Evolutionary conservation across 768 basidiomycete species (phyloP), one percentile per base, ranked within the genome.

Genomic region (Dentipellis fragilis): DNA sequence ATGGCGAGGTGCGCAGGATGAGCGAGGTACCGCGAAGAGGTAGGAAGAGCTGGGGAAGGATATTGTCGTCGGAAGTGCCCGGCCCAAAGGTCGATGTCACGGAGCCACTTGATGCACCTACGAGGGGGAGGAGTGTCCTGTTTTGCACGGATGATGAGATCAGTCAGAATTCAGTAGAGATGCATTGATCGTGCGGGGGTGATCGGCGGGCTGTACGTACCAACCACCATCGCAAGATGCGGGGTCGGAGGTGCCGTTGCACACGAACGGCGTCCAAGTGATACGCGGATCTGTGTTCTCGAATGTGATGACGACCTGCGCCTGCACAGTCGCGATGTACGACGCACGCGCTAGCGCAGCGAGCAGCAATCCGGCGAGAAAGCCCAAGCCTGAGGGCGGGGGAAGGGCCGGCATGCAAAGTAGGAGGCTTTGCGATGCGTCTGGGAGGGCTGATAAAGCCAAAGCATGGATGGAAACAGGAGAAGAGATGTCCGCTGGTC

Each of bases 41-140:
- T 55, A 63, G 60, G 58, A 63, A 63, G 35, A 63, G 49, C 49
- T 63, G 62, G 46, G 62, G 62, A 48, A 57, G 40, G 51, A 63
- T 34, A n/a, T 51, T 49, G 1, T 16, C 37, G 3, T 42, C 57
- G 12, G 47, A 7, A 29, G 29, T 29, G 29, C 42, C 50, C 21
- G 62, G 60, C 10, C 62, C 62, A 37, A 49, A 47, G 42, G 62
- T 63, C n/a, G 60, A 55, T 12, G 62, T 58, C 5, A 63, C 62
- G 34, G 60, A 55, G 40, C 60, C 60, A 38, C 54, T 51, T 2
- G 60, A 57, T 35, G 62, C 59, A 14, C 45, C 51, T 3, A 51
- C n/a, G 10, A 62, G 52, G 35, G 29, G 11, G 17, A 62, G 48
- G 4, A 62, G 42, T 35, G 58, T 55, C 62, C 62, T 63, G 40